A percentile compares a stretch with the other conserved stretches of the same genome.
Evolutionary conservation across 176 grass and related monocot species (phyloP).

Genomic region (Stipa capillata): DNA sequence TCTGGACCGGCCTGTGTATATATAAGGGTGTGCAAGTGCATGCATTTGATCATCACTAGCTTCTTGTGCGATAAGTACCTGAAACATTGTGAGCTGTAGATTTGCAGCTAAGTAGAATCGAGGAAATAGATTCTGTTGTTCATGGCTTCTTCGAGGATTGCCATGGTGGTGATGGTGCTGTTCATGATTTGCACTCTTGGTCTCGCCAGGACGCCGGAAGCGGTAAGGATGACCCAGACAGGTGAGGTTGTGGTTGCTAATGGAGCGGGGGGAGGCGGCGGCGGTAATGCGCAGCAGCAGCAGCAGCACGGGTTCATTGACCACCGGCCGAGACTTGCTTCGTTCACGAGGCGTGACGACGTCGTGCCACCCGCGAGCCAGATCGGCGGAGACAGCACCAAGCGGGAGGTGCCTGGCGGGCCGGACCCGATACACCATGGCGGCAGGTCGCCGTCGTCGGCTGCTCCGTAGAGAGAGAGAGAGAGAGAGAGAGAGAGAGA

Average conservation of each 20-base stretch:
- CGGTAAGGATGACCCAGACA: not conserved
- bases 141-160: slow-evolving; percentile 3
- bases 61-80: not conserved
- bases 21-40: slow-evolving; percentile 5
- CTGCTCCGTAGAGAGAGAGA: not conserved
- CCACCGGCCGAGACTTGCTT: not conserved
- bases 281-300: not conserved
- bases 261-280: not conserved
- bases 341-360: not conserved
- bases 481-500: not conserved
- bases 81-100: not conserved
- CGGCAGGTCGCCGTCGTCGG: not conserved
- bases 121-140: not conserved
- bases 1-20: not conserved
- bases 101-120: not conserved
- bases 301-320: not conserved
- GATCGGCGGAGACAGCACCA: not conserved
- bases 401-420: slow-evolving; percentile 31
- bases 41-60: not conserved
- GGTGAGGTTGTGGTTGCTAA: not conserved
- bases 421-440: slow-evolving; percentile 32
- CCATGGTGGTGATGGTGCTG: not conserved
- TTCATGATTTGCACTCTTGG: not conserved
- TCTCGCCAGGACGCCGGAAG: not conserved
- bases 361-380: not conserved